phyloP scores from a whole-genome alignment of 805 yeast species.

The Torulaspora delbrueckii region DNA sequence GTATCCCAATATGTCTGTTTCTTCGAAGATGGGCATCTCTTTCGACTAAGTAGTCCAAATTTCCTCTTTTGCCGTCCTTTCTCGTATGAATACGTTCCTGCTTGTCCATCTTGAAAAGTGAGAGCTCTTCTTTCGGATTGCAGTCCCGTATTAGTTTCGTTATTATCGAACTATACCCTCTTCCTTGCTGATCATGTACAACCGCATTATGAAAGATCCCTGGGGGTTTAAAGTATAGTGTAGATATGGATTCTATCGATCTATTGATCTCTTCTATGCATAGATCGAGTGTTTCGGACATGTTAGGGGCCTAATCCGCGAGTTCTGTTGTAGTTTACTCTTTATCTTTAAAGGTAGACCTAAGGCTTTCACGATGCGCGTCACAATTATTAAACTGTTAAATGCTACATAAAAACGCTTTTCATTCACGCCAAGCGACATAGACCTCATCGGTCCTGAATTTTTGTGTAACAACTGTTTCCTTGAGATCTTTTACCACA shows the following conservation, averaged over 20 bases:
- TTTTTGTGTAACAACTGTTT: slow-evolving; percentile 87
- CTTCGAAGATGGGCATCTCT: slow-evolving; percentile 30
- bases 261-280: slow-evolving; percentile 37
- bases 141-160: slow-evolving; percentile 59
- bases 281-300: slow-evolving; percentile 30
- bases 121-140: slow-evolving; percentile 43
- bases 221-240: slow-evolving; percentile 48
- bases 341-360: background rate
- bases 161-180: slow-evolving; percentile 33
- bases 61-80: slow-evolving; percentile 46
- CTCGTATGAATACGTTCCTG: slow-evolving; percentile 40
- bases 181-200: slow-evolving; percentile 31
- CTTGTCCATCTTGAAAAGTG: slow-evolving; percentile 43
- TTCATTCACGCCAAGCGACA: slow-evolving; percentile 77
- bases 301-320: background rate
- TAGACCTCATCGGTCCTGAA: slow-evolving; percentile 92
- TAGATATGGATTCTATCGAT: slow-evolving; percentile 39
- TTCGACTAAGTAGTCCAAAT: slow-evolving; percentile 35
- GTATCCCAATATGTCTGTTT: slow-evolving; percentile 34
- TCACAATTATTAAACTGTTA: too few relatives aligned
- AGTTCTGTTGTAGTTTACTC: background rate
- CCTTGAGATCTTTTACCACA: slow-evolving; percentile 45
- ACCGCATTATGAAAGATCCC: slow-evolving; percentile 66
- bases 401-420: background rate
- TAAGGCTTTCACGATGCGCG: background rate